A percentile compares a stretch with the other conserved stretches of the same genome.
Conservation (phyloP, 2,329 filamentous ascomycete genomes). For the Trichoderma lentiforme region DNA sequence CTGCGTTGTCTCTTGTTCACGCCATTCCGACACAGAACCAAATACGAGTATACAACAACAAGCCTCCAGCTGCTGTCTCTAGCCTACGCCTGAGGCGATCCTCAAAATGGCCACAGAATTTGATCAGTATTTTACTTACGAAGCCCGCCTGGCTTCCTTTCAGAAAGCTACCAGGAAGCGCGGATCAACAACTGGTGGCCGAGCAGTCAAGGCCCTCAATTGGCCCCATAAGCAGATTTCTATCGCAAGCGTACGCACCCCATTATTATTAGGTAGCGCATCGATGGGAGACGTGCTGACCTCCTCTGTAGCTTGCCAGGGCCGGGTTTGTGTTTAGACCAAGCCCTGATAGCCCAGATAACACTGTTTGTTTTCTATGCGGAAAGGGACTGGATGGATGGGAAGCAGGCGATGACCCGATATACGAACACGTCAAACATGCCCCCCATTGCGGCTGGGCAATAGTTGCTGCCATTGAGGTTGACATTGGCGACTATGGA, state of each 20-base stretch:
- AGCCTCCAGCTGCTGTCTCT: background rate
- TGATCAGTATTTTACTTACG: constrained; percentile 58
- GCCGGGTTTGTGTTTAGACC: constrained; percentile 92
- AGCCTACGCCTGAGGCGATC: background rate
- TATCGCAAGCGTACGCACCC: constrained; percentile 30
- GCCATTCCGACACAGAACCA: background rate
- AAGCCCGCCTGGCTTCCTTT: constrained; percentile 80
- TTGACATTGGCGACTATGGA: constrained; percentile 58
- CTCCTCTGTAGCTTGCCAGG: constrained; percentile 66
- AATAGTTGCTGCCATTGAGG: constrained; percentile 62
- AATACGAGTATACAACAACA: background rate
- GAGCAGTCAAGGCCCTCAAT: constrained; percentile 51
- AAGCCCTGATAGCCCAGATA: constrained; percentile 71
- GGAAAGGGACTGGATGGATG: constrained; percentile 82
- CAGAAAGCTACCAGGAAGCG: constrained; percentile 65
- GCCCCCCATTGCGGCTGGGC: constrained; percentile 85
- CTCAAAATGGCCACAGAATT: constrained; percentile 16
- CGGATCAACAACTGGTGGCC: constrained; percentile 58
- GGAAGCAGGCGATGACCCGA: constrained; percentile 81
- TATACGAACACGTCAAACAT: constrained; percentile 82
- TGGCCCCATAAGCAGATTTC: constrained; percentile 68
- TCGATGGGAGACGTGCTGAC: constrained; percentile 24
- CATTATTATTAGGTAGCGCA: background rate
- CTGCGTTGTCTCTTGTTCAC: background rate
- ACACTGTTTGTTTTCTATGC: constrained; percentile 87